Base-by-base conservation (phyloP, 2,329 filamentous ascomycete species). In the Neospermospora avenae region DNA sequence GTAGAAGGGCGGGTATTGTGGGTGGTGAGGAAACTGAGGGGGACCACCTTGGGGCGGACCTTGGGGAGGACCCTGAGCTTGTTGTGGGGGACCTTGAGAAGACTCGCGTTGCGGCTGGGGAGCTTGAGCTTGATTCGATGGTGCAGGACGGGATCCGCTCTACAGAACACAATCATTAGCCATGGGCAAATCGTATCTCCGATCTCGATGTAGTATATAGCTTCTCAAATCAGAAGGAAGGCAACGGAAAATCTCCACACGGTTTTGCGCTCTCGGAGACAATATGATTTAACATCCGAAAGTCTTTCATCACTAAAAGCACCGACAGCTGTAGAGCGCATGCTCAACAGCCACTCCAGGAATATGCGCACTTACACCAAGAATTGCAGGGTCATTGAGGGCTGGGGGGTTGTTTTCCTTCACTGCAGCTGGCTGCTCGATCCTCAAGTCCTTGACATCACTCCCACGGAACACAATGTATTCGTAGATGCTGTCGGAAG, bases 161-260 rank as follows among this genome's bases (percentile, higher is more conserved):
- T 82, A 79, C 68, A 77, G 79, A 78, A 64, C 65, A 64, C 63
- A 63, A 42, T 63, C 37, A 57, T 68, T 55, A 69, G 67, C 64
- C 60, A 59, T 34, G 31, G 49, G 18, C 42, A 57, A 46, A 65
- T 54, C 22, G 28, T 18, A 44, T 34, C 16, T 37, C 34, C 49
- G 48, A 45, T 28, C 11, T 45, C 14, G 55, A 31, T 45, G 52
- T 53, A 45, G 31, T 37, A 39, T 57, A 41, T 16, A 61, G 41
- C 39, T 63, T 59, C 58, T 68, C 69, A 56, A 72, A 86, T 96
- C 92, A 97, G 92, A 96, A 97, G 93, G 93, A 97, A 97, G 93
- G 92, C 93, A 97, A 96, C 93, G 92, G 93, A 96, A 64, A 88
- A 89, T 85, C 78, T 96, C 93, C 87, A 96, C 93, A 96, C 80